Conservation (phyloP, 2,329 filamentous ascomycete species). For the Niveomyces coronatus region DNA sequence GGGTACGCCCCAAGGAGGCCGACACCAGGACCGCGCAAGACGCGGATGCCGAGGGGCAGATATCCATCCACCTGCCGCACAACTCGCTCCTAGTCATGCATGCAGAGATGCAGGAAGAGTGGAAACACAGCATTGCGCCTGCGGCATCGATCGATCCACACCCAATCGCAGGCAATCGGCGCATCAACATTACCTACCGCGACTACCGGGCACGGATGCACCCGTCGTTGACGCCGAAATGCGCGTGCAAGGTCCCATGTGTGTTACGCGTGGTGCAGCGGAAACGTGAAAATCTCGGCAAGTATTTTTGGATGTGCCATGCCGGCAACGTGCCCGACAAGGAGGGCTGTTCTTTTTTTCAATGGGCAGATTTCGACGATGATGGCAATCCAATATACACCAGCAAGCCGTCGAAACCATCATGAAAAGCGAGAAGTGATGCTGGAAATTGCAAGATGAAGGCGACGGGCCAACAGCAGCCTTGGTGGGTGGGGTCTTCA, state of each 20-base stretch:
- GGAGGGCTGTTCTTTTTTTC: constrained; percentile 64
- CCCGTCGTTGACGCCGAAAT: constrained; percentile 67
- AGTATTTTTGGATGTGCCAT: constrained; percentile 94
- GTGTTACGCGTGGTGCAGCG: constrained; percentile 69
- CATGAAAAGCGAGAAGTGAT: no score
- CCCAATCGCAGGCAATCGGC: constrained; percentile 64
- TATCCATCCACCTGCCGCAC: constrained; percentile 86
- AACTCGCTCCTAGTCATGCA: constrained; percentile 95
- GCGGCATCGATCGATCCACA: constrained; percentile 73
- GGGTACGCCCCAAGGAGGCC: constrained; percentile 53
- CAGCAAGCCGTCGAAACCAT: background rate
- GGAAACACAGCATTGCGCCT: constrained; percentile 81
- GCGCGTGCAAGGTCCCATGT: constrained; percentile 59
- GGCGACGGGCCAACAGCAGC: no score
- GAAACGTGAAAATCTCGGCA: constrained; percentile 64
- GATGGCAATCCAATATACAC: constrained; percentile 58
- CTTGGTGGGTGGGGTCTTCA: no score
- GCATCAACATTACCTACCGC: constrained; percentile 92
- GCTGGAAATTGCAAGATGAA: no score
- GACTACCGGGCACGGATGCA: constrained; percentile 71
- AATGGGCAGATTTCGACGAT: constrained; percentile 80
- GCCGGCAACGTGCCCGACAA: constrained; percentile 59
- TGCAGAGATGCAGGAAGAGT: constrained; percentile 93
- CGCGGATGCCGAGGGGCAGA: constrained; percentile 67
- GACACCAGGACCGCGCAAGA: constrained; percentile 30